Conservation (phyloP, 805 yeast species). For the Myxozyma nipponensis region DNA sequence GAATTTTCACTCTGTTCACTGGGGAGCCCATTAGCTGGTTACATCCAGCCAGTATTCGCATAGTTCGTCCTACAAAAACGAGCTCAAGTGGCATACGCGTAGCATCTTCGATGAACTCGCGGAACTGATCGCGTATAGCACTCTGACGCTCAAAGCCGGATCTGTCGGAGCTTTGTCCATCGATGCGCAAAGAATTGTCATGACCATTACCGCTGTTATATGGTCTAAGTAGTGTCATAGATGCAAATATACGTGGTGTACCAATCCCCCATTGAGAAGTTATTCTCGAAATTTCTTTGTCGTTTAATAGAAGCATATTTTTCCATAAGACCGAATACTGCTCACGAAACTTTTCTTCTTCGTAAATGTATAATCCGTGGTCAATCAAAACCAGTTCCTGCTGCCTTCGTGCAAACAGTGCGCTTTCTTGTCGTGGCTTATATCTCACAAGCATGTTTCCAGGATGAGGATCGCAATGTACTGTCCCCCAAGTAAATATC, state of each 20-base stretch:
- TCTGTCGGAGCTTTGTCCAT: background rate
- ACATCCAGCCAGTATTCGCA: conserved; percentile 70
- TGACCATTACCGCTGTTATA: conserved; percentile 35
- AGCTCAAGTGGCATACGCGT: conserved; percentile 64
- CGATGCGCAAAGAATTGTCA: background rate
- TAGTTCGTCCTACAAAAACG: conserved; percentile 62
- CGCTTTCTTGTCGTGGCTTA: conserved; percentile 35
- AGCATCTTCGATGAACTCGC: conserved; percentile 56
- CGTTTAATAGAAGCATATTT: conserved; percentile 52
- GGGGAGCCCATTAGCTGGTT: conserved; percentile 67
- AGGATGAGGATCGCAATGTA: conserved; percentile 79
- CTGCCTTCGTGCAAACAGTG: conserved; percentile 27
- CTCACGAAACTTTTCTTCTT: conserved; percentile 48
- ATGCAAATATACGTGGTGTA: conserved; percentile 57
- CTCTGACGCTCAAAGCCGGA: conserved; percentile 43
- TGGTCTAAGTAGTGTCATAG: conserved; percentile 52
- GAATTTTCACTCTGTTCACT: conserved; percentile 62
- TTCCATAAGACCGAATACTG: conserved; percentile 66
- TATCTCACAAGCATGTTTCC: conserved; percentile 63
- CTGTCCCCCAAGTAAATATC: conserved; percentile 62
- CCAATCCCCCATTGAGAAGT: conserved; percentile 66
- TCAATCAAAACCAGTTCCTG: conserved; percentile 53
- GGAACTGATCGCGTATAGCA: conserved; percentile 47
- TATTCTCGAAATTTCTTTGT: conserved; percentile 46
- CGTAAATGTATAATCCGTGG: conserved; percentile 65